Conservation (phyloP, 2,329 filamentous ascomycete species). For the Ilyonectria sp. region DNA sequence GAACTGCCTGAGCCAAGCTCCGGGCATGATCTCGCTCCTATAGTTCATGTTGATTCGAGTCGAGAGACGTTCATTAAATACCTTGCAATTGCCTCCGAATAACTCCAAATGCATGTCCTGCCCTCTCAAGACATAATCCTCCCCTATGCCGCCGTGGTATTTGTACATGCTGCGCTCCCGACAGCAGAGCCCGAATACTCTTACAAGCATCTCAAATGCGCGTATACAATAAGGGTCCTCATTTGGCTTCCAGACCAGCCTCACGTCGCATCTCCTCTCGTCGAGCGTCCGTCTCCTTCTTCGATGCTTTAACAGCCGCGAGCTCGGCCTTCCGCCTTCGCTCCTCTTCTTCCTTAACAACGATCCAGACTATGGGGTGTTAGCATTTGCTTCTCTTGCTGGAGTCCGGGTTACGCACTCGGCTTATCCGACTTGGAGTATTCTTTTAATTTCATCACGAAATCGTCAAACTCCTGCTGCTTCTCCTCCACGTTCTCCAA, state of each 20-base stretch:
- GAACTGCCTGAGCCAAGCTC: background rate
- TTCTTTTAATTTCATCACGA: constrained; percentile 86
- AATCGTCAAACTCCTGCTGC: constrained; percentile 91
- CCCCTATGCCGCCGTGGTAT: constrained; percentile 26
- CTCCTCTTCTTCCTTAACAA: constrained; percentile 65
- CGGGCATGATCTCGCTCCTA: background rate
- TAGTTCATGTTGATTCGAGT: constrained; percentile 3
- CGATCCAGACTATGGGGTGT: constrained; percentile 62
- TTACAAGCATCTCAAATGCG: constrained; percentile 37
- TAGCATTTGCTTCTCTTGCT: constrained; percentile 21
- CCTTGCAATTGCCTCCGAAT: constrained; percentile 19
- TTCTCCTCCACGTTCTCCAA: constrained; percentile 83
- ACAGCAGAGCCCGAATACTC: constrained; percentile 36
- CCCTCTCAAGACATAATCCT: constrained; percentile 20
- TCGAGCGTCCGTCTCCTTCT: constrained; percentile 59
- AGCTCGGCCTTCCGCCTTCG: constrained; percentile 56
- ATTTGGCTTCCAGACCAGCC: constrained; percentile 60
- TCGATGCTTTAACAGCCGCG: constrained; percentile 54
- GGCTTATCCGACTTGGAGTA: constrained; percentile 93
- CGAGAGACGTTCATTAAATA: constrained; percentile 26
- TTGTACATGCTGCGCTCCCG: constrained; percentile 39
- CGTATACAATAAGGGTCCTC: constrained; percentile 20
- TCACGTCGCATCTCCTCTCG: constrained; percentile 66
- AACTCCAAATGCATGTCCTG: constrained; percentile 36
- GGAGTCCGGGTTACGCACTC: constrained; percentile 69